Evolutionary conservation across 257 asterid genomes (phyloP).

Genomic region (Paulownia fortunei): DNA sequence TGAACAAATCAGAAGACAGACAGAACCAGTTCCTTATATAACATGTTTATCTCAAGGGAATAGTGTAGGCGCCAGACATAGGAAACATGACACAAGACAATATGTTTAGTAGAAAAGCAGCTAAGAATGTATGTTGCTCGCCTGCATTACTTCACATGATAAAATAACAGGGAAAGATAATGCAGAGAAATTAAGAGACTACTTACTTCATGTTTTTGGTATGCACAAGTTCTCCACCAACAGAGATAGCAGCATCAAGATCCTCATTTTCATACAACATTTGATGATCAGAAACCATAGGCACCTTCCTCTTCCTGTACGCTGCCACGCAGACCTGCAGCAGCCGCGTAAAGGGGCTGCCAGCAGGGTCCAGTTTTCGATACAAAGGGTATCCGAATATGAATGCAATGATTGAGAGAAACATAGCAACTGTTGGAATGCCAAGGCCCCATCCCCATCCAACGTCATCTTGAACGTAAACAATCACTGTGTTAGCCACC

Average conservation of each 20-base stretch:
- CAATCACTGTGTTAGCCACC: conserved; percentile 74
- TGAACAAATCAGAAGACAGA: too few species aligned
- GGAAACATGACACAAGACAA: too few species aligned
- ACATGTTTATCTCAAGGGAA: too few species aligned
- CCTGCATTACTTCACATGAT: too few species aligned
- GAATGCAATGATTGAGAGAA: conserved; percentile 59
- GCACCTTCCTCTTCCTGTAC: conserved; percentile 58
- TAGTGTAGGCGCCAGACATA: too few species aligned
- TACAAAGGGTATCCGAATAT: conserved; percentile 73
- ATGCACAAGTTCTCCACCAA: conserved; percentile 69
- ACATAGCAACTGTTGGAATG: conserved; percentile 69
- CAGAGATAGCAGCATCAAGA: conserved; percentile 68
- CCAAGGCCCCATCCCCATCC: conserved; percentile 97
- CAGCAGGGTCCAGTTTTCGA: conserved; percentile 68
- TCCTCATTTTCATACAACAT: conserved; percentile 57
- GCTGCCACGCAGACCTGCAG: conserved; percentile 78
- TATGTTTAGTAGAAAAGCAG: too few species aligned
- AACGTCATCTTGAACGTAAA: conserved; percentile 68
- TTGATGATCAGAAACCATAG: conserved; percentile 31
- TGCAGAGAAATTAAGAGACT: background rate
- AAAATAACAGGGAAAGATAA: background rate
- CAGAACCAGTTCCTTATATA: too few species aligned
- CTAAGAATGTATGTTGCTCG: too few species aligned
- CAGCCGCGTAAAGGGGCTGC: conserved; percentile 85
- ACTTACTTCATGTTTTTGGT: conserved; percentile 67